Percentiles rank a stretch among this genome's conserved stretches.
Conservation (phyloP, 768 basidiomycete species). For the Neoboletus brunneissimus region DNA sequence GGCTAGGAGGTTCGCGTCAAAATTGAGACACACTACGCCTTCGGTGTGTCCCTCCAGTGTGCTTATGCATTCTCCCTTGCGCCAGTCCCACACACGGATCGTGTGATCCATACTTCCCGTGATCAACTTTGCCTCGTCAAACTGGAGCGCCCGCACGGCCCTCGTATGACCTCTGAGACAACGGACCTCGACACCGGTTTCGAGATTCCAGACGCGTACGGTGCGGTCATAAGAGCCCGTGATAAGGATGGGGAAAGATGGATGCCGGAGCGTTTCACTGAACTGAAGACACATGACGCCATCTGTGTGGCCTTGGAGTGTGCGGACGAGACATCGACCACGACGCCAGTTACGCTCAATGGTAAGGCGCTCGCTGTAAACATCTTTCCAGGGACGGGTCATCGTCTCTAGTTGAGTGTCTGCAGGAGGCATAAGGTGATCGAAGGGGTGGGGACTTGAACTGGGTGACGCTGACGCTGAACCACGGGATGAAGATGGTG, state of each 20-base stretch:
- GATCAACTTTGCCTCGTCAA: constrained; percentile 92
- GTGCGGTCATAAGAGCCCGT: constrained; percentile 98
- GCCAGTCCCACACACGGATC: constrained; percentile 95
- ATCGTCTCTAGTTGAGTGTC: constrained; percentile 33
- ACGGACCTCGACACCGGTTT: constrained; percentile 80
- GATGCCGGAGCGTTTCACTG: constrained; percentile 77
- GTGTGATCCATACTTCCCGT: constrained; percentile 97
- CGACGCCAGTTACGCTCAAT: constrained; percentile 98
- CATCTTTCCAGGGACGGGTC: constrained; percentile 96
- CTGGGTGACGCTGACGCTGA: constrained; percentile 14
- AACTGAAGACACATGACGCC: constrained; percentile 98
- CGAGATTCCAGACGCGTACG: constrained; percentile 93
- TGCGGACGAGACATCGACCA: constrained; percentile 81
- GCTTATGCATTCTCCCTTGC: constrained; percentile 81
- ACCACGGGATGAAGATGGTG: constrained; percentile 10
- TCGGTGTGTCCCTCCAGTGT: constrained; percentile 89
- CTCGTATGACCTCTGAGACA: constrained; percentile 88
- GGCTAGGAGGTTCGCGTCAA: constrained; percentile 87
- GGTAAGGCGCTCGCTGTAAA: constrained; percentile 95
- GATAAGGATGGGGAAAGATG: constrained; percentile 90
- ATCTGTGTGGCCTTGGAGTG: constrained; percentile 89
- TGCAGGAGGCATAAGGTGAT: constrained; percentile 33
- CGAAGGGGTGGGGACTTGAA: constrained; percentile 5
- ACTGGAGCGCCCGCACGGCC: constrained; percentile 90
- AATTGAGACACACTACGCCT: constrained; percentile 88